A percentile compares a stretch with the other conserved stretches of the same genome.
Conservation (phyloP, 257 asterid species). For the Verbena officinalis region DNA sequence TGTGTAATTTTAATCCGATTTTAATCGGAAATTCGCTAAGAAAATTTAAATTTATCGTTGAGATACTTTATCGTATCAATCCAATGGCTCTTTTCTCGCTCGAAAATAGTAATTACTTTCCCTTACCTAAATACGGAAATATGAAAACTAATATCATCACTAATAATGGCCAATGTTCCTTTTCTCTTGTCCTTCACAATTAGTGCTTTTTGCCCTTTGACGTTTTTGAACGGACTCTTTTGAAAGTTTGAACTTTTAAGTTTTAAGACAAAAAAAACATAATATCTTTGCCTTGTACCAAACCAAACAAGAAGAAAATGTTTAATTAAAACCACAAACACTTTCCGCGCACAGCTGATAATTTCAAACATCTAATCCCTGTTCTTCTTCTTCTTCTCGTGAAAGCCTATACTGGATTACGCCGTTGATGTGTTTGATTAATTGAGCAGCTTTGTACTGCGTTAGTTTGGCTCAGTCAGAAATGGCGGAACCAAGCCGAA, state of each 20-base stretch:
- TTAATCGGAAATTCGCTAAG: too few relatives aligned
- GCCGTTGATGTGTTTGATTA: slow-evolving; percentile 9
- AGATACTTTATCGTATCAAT: too few relatives aligned
- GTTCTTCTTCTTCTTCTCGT: not conserved
- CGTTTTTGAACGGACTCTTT: slow-evolving; percentile 4
- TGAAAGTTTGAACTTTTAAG: slow-evolving; percentile 13
- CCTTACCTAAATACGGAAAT: not conserved
- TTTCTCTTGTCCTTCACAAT: not conserved
- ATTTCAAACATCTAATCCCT: slow-evolving; percentile 23
- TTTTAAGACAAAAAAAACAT: not conserved
- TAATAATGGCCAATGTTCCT: not conserved
- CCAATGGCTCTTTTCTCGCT: too few relatives aligned
- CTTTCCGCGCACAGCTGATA: slow-evolving; percentile 36
- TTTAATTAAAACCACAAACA: not conserved
- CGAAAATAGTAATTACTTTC: not conserved
- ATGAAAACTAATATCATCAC: not conserved
- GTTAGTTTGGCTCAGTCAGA: slow-evolving; percentile 18
- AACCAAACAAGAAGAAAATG: not conserved
- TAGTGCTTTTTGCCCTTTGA: not conserved
- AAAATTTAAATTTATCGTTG: too few relatives aligned
- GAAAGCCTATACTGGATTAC: slow-evolving; percentile 13
- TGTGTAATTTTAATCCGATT: too few relatives aligned
- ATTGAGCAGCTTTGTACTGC: slow-evolving; percentile 12
- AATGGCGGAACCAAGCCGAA: slow-evolving; percentile 67
- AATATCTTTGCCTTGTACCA: not conserved